Evolutionary conservation across 108 stramenopile species (phyloP).

Genomic region (Discostella stelligeroides): DNA sequence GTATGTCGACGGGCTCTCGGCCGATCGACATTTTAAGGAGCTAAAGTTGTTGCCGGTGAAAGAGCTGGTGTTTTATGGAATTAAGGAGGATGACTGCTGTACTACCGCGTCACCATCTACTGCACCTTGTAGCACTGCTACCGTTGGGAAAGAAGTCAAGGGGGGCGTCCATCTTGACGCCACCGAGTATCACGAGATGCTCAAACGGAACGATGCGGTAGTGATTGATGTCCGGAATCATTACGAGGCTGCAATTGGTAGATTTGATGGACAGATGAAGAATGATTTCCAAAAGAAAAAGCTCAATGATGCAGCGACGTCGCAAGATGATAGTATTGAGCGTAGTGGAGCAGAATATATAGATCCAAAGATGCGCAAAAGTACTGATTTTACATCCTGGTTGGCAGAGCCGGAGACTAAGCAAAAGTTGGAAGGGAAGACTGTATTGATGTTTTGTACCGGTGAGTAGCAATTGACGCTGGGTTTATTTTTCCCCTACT

Average conservation of each 20-base stretch:
- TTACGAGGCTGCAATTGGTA: conserved; percentile 88
- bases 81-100: conserved; percentile 62
- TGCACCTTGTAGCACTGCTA: too few species aligned
- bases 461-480: conserved; percentile 35
- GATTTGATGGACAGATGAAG: conserved; percentile 72
- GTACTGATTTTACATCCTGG: conserved; percentile 89
- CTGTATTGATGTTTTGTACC: conserved; percentile 83
- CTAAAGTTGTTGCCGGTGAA: conserved; percentile 87
- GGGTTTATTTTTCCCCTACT: neutral
- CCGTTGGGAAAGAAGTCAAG: conserved; percentile 16
- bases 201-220: conserved; percentile 70
- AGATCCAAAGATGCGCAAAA: conserved; percentile 91
- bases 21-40: conserved; percentile 88
- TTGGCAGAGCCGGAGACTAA: conserved; percentile 75
- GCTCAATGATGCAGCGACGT: neutral
- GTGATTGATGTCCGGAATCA: conserved; percentile 91
- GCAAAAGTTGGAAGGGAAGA: conserved; percentile 84
- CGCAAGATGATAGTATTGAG: neutral
- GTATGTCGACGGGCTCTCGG: conserved; percentile 71
- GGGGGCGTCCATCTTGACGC: conserved; percentile 88
- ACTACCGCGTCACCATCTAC: too few species aligned
- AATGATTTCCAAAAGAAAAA: too few species aligned
- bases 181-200: conserved; percentile 81
- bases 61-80: conserved; percentile 91
- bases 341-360: conserved; percentile 64